These are phyloP conservation scores for Blastomyces silverae DNA, from an alignment of 2,329 filamentous ascomycete species.

Conservation along the genomic window DNA sequence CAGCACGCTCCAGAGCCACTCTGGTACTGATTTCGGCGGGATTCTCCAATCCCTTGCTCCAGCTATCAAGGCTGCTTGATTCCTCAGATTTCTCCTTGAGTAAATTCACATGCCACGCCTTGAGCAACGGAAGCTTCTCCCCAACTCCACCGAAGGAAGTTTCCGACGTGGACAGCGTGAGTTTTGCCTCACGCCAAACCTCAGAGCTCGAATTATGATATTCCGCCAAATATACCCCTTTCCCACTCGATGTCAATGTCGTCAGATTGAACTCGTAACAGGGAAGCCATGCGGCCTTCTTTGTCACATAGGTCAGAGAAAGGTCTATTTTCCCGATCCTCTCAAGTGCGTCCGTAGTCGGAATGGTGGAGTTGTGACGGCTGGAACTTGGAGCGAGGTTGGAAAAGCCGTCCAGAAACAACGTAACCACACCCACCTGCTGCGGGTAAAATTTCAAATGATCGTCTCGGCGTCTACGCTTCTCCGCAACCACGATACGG, in stretches of 20 bases:
- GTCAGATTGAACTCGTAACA: slow-evolving; percentile 58
- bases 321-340: slow-evolving; percentile 30
- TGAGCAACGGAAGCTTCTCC: slow-evolving; percentile 50
- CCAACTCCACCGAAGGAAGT: slow-evolving; percentile 52
- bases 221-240: slow-evolving; percentile 56
- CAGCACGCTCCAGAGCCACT: neutral
- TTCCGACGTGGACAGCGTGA: slow-evolving; percentile 59
- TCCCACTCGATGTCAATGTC: slow-evolving; percentile 48
- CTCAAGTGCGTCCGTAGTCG: slow-evolving; percentile 23
- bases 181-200: slow-evolving; percentile 55
- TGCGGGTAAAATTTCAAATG: slow-evolving; percentile 34
- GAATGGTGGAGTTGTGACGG: slow-evolving; percentile 26
- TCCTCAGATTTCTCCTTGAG: slow-evolving; percentile 28
- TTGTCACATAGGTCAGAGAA: slow-evolving; percentile 54
- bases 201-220: slow-evolving; percentile 58
- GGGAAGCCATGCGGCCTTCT: slow-evolving; percentile 53
- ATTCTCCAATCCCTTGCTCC: slow-evolving; percentile 19
- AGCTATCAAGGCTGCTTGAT: slow-evolving; percentile 22
- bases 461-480: slow-evolving; percentile 29
- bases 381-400: slow-evolving; percentile 27
- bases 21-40: slow-evolving; percentile 18
- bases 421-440: slow-evolving; percentile 32
- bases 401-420: slow-evolving; percentile 33
- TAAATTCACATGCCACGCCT: slow-evolving; percentile 53
- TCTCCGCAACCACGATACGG: slow-evolving; percentile 30